These are phyloP conservation scores for Scalesia atractyloides DNA, from an alignment of 129 eudicot genomes.

Conservation along the genomic window DNA sequence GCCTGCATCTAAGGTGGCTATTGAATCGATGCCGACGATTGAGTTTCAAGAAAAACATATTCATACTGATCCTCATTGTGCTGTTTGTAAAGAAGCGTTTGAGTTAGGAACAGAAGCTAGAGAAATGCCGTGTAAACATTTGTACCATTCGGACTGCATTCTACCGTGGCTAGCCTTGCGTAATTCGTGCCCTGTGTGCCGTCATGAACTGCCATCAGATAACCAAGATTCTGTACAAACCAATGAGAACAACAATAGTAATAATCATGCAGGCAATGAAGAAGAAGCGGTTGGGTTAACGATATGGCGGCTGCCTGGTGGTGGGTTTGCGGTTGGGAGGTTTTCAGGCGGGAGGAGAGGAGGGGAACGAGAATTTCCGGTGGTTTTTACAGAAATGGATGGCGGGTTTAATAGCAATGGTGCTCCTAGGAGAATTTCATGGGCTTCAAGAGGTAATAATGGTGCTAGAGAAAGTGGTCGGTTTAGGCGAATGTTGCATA, in stretches of 20 bases:
- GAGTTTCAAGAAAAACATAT: slow-evolving; percentile 54
- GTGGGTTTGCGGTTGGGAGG: slow-evolving; percentile 96
- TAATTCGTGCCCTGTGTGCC: slow-evolving; percentile 90
- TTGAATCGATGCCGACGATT: slow-evolving; percentile 68
- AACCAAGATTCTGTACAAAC: slow-evolving; percentile 13
- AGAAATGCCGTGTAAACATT: slow-evolving; percentile 91
- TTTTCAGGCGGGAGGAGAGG: slow-evolving; percentile 87
- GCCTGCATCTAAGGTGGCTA: slow-evolving; percentile 82
- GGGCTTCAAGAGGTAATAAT: slow-evolving; percentile 67
- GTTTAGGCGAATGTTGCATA: slow-evolving; percentile 50
- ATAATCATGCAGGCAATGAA: slow-evolving; percentile 24
- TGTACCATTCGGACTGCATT: slow-evolving; percentile 82
- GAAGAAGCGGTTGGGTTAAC: slow-evolving; percentile 80
- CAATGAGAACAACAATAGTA: slow-evolving; percentile 21
- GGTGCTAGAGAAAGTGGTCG: slow-evolving; percentile 58
- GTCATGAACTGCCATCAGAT: slow-evolving; percentile 78
- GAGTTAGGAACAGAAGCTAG: slow-evolving; percentile 60
- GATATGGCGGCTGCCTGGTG: slow-evolving; percentile 94
- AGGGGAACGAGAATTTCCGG: slow-evolving; percentile 78
- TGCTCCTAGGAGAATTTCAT: slow-evolving; percentile 76
- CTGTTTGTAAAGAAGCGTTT: slow-evolving; percentile 86
- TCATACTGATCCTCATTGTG: slow-evolving; percentile 58
- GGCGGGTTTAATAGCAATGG: slow-evolving; percentile 79
- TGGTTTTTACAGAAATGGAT: slow-evolving; percentile 92
- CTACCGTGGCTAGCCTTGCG: slow-evolving; percentile 78